Percentiles rank a stretch among this genome's conserved stretches.
Evolutionary conservation across 108 stramenopile genomes (phyloP).

Genomic region (Heterococcus sp.): DNA sequence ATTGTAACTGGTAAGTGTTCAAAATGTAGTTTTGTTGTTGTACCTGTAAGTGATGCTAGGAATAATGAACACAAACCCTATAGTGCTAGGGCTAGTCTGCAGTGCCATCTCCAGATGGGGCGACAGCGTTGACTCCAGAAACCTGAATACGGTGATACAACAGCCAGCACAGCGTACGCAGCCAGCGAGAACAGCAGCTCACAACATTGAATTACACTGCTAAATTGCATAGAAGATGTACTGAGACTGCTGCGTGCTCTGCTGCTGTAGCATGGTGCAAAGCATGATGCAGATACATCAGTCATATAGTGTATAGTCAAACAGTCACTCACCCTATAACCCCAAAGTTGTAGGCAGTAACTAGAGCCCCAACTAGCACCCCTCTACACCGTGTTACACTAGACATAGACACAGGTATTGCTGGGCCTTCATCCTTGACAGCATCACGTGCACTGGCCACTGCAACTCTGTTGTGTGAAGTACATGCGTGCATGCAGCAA

Average conservation of each 20-base stretch:
- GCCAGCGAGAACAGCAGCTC: too few relatives aligned
- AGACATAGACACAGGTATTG: background rate
- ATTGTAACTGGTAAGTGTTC: too few relatives aligned
- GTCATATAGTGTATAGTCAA: background rate
- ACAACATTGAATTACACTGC: too few relatives aligned
- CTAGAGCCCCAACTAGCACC: conserved; percentile 27
- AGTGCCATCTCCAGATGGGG: conserved; percentile 16
- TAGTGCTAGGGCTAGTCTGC: conserved; percentile 12
- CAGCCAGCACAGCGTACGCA: too few relatives aligned
- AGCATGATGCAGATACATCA: background rate
- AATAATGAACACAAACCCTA: conserved; percentile 26
- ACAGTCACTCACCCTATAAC: conserved; percentile 24
- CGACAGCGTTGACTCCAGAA: conserved; percentile 19
- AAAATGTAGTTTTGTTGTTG: too few relatives aligned
- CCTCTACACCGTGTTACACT: conserved; percentile 11
- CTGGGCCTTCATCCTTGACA: background rate
- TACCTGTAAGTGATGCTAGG: conserved; percentile 28
- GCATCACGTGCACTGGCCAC: background rate
- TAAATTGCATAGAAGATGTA: too few relatives aligned
- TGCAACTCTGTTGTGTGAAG: background rate
- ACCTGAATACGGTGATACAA: too few relatives aligned
- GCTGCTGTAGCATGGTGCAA: background rate
- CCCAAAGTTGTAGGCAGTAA: conserved; percentile 30
- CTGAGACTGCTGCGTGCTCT: too few relatives aligned
- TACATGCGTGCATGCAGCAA: background rate